A percentile compares a stretch with the other conserved stretches of the same genome.
Evolutionary conservation across 2,329 filamentous ascomycete species (phyloP).

Genomic region (Phialocephala sp.): DNA sequence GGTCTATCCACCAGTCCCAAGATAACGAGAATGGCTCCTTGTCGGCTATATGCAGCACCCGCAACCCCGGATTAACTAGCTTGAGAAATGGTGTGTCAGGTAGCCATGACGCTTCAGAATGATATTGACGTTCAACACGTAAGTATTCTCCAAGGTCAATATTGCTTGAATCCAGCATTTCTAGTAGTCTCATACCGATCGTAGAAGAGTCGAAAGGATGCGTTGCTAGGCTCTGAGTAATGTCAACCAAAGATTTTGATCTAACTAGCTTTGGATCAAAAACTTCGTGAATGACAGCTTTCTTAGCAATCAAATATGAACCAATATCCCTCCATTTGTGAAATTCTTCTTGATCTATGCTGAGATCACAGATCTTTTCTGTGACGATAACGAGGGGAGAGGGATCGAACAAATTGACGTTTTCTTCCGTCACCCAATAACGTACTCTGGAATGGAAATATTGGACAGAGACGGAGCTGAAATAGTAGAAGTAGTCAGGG

Average conservation of each 20-base stretch:
- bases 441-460: neutral
- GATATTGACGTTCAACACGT: neutral
- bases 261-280: neutral
- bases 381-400: neutral
- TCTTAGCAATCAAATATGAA: neutral
- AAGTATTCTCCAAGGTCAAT: neutral
- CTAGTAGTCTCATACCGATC: neutral
- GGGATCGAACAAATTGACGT: neutral
- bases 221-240: neutral
- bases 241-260: neutral
- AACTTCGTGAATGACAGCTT: neutral
- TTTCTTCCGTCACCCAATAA: conserved; percentile 4
- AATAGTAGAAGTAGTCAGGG: neutral
- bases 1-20: conserved; percentile 18
- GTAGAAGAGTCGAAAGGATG: neutral
- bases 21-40: conserved; percentile 4
- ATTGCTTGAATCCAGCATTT: neutral
- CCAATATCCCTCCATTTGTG: neutral
- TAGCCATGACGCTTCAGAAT: neutral
- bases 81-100: neutral
- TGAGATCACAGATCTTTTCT: neutral
- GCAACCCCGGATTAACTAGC: neutral
- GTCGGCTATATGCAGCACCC: neutral
- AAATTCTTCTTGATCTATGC: neutral
- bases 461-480: neutral